A percentile compares a stretch with the other conserved stretches of the same genome.
phyloP scores from a whole-genome alignment of 2,329 filamentous ascomycete genomes.

The Penicillium glabrum region DNA sequence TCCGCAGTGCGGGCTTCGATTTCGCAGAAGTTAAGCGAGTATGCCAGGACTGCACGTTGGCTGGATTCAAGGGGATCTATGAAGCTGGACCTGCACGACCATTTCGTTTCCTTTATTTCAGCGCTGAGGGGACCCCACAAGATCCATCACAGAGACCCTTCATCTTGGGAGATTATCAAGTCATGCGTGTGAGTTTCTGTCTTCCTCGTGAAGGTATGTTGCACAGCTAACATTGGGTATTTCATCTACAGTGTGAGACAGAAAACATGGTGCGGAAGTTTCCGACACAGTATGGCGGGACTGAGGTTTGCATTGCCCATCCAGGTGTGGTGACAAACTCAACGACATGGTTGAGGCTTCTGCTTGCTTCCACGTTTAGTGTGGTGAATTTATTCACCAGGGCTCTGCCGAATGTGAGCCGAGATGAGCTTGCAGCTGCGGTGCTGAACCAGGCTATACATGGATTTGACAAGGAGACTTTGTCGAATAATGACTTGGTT shows the following conservation, averaged over 20 bases:
- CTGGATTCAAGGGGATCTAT: constrained; percentile 38
- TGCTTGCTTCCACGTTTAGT: background rate
- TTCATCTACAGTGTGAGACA: constrained; percentile 5
- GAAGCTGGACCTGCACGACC: constrained; percentile 29
- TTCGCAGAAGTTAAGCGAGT: constrained; percentile 42
- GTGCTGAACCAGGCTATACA: constrained; percentile 4
- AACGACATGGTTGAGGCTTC: constrained; percentile 1
- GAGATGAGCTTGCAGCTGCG: constrained; percentile 5
- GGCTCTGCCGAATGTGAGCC: constrained; percentile 2
- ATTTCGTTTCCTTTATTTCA: constrained; percentile 53
- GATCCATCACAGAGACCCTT: constrained; percentile 46
- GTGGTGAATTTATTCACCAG: constrained; percentile 2
- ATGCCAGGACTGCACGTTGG: constrained; percentile 42
- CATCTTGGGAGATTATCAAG: constrained; percentile 6
- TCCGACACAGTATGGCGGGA: background rate
- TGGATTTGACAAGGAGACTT: constrained; percentile 6
- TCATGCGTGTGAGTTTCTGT: constrained; percentile 11
- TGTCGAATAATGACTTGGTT: constrained; percentile 19
- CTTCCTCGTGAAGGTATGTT: background rate
- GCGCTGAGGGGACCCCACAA: constrained; percentile 45
- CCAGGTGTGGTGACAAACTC: constrained; percentile 7
- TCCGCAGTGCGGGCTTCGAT: constrained; percentile 29
- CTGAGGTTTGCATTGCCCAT: constrained; percentile 9
- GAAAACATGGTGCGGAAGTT: constrained; percentile 10
- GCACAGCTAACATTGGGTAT: background rate